Conservation (phyloP, 2,329 filamentous ascomycete species). For the Paramyrothecium sp. region DNA sequence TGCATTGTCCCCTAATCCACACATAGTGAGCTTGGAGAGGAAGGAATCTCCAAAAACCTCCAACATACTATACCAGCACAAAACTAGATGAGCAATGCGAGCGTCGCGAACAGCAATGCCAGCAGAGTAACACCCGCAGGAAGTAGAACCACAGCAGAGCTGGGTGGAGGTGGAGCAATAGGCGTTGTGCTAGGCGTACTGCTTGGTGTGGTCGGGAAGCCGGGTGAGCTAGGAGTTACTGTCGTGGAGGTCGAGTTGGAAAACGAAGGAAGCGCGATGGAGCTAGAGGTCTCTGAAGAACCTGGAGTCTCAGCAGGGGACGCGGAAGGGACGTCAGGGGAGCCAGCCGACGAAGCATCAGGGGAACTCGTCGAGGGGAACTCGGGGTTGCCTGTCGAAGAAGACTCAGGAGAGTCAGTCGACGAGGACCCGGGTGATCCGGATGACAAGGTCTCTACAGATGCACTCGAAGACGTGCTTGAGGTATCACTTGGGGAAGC, state of each 20-base stretch:
- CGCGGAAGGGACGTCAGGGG: background rate
- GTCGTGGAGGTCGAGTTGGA: background rate
- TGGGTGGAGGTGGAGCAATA: background rate
- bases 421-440: background rate
- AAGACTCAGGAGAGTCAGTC: background rate
- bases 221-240: background rate
- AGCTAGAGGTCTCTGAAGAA: background rate
- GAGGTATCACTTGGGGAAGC: background rate
- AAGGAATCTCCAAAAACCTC: no score
- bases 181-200: background rate
- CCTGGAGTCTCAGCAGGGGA: background rate
- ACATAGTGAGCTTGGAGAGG: no score
- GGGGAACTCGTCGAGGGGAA: background rate
- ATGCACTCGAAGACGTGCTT: background rate
- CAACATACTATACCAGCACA: no score
- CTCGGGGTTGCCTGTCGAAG: background rate
- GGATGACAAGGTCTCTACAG: background rate
- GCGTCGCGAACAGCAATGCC: background rate
- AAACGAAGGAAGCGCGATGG: background rate
- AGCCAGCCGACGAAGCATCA: background rate
- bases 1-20: no score
- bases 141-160: background rate
- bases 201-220: background rate
- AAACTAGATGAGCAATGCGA: background rate
- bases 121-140: background rate